A percentile compares a stretch with the other conserved stretches of the same genome.
phyloP scores from a whole-genome alignment of 2,329 filamentous ascomycete genomes.

The Cladophialophora yegresii region DNA sequence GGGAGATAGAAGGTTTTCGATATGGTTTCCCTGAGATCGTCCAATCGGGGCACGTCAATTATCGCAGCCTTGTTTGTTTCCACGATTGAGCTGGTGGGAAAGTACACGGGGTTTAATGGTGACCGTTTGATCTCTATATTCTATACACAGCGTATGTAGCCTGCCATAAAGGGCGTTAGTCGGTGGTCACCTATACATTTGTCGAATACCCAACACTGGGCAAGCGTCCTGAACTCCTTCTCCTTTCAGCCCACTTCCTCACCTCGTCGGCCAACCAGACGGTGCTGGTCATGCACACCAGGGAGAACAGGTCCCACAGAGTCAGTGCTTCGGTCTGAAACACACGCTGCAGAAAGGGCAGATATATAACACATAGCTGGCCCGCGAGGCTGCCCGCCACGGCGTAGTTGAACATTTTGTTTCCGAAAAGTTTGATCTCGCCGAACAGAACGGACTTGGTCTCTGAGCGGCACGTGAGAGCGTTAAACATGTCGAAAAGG shows the following conservation, averaged over 20 bases:
- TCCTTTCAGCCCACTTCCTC: conserved; percentile 70
- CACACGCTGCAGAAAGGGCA: conserved; percentile 87
- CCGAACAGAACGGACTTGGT: conserved; percentile 84
- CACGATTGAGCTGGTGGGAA: not conserved
- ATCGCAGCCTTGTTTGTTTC: not conserved
- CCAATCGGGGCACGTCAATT: conserved; percentile 1
- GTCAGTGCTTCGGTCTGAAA: conserved; percentile 92
- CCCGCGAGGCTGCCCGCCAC: conserved; percentile 81
- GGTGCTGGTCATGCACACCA: conserved; percentile 76
- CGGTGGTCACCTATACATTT: conserved; percentile 28
- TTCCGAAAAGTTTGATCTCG: conserved; percentile 79
- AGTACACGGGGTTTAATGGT: not conserved
- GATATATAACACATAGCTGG: conserved; percentile 88
- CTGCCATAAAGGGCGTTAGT: not conserved
- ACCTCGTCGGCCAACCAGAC: conserved; percentile 96
- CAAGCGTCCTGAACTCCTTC: conserved; percentile 44
- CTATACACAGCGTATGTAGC: conserved; percentile 14
- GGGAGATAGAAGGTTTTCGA: not conserved
- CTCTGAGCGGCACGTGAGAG: conserved; percentile 86
- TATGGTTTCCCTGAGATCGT: not conserved
- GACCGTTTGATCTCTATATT: conserved; percentile 3
- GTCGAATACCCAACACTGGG: conserved; percentile 36
- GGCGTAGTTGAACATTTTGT: conserved; percentile 95
- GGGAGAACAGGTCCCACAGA: conserved; percentile 69
- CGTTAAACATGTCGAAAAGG: conserved; percentile 99